Conservation (phyloP, 495 filamentous ascomycete species). For the Delitschia confertaspora region DNA sequence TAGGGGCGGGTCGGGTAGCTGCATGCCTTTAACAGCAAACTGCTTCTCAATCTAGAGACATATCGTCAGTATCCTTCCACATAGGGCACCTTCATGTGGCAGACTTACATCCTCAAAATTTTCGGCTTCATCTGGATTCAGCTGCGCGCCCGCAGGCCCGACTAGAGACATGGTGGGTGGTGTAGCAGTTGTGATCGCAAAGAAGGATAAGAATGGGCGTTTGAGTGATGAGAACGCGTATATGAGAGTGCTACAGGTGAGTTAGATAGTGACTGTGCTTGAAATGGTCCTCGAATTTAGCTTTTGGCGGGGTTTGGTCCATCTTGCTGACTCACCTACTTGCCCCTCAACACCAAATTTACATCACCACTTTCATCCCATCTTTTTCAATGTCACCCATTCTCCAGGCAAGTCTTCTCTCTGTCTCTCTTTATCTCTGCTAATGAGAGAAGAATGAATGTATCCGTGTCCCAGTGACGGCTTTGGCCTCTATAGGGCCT, state of each 20-base stretch:
- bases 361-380: conserved; percentile 9
- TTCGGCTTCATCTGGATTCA: conserved; percentile 61
- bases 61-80: conserved; percentile 6
- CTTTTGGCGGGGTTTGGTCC: no score
- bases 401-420: conserved; percentile 14
- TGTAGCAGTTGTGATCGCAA: no score
- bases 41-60: conserved; percentile 89
- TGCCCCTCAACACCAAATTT: conserved; percentile 25
- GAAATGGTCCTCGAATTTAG: neutral
- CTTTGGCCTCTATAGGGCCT: conserved; percentile 41
- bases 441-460: conserved; percentile 27
- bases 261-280: neutral
- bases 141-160: conserved; percentile 36
- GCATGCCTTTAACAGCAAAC: conserved; percentile 87
- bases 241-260: neutral
- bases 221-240: neutral
- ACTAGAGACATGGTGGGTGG: conserved; percentile 42
- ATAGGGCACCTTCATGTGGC: conserved; percentile 8
- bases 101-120: conserved; percentile 67
- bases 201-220: no score
- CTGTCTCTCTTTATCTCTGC: neutral
- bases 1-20: neutral
- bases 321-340: no score
- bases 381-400: conserved; percentile 20
- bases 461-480: conserved; percentile 46